These are phyloP conservation scores for Clarireedia paspali DNA, from an alignment of 2,329 filamentous ascomycete genomes.

Conservation along the genomic window DNA sequence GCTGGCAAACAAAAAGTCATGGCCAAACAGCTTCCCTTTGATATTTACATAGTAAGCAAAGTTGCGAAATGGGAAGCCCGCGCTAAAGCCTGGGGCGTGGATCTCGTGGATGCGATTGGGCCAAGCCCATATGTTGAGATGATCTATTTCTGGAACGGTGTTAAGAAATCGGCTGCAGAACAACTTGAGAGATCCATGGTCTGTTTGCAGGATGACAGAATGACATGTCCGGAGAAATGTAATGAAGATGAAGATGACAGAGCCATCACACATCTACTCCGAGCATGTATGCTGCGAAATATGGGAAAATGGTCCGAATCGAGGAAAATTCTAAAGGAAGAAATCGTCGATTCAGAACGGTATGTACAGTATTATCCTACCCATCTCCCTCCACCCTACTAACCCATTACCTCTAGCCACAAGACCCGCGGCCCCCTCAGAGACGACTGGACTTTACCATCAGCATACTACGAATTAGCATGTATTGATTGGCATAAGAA, in stretches of 20 bases:
- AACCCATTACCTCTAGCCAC: conserved; percentile 29
- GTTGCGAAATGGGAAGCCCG: conserved; percentile 81
- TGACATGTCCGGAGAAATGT: conserved; percentile 39
- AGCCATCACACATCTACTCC: conserved; percentile 59
- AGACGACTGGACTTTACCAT: conserved; percentile 65
- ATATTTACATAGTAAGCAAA: conserved; percentile 77
- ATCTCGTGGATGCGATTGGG: conserved; percentile 73
- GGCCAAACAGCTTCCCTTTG: conserved; percentile 82
- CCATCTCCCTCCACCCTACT: conserved; percentile 4
- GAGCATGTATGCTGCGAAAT: conserved; percentile 57
- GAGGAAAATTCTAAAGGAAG: conserved; percentile 49
- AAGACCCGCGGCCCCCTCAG: conserved; percentile 51
- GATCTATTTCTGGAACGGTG: conserved; percentile 89
- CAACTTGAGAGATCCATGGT: conserved; percentile 58
- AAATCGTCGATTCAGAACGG: conserved; percentile 60
- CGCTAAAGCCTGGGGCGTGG: conserved; percentile 56
- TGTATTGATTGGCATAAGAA: conserved; percentile 71
- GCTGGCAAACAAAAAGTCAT: conserved; percentile 86
- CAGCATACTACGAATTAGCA: conserved; percentile 80
- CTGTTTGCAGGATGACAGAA: conserved; percentile 58
- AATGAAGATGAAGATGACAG: conserved; percentile 49
- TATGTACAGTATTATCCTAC: conserved; percentile 28
- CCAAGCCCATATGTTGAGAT: conserved; percentile 81
- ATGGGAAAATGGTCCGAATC: conserved; percentile 58
- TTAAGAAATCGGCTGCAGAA: conserved; percentile 64